Evolutionary conservation across 1,139 yeast species (phyloP).

Genomic region (Martiniozyma asiatica): DNA sequence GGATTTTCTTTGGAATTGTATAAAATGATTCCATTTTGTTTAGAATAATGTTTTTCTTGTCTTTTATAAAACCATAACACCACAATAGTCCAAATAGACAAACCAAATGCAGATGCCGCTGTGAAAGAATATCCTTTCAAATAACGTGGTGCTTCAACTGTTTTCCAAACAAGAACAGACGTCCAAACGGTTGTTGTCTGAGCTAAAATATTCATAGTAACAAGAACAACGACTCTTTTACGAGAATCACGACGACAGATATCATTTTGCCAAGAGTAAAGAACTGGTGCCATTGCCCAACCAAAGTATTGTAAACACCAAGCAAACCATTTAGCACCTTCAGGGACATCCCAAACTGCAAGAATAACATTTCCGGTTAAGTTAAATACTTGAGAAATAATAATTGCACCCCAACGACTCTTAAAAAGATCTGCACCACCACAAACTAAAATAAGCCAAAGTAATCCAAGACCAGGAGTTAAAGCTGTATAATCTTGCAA

Average conservation of each 20-base stretch:
- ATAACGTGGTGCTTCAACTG: conserved; percentile 40
- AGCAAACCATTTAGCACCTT: conserved; percentile 38
- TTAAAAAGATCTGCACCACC: conserved; percentile 36
- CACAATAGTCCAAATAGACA: conserved; percentile 20
- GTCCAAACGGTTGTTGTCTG: conserved; percentile 31
- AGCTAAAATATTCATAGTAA: conserved; percentile 33
- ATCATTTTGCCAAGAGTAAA: conserved; percentile 36
- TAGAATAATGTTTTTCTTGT: conserved; percentile 40
- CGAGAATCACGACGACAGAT: conserved; percentile 34
- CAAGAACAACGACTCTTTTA: conserved; percentile 32
- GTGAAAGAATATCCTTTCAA: conserved; percentile 32
- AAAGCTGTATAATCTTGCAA: conserved; percentile 32
- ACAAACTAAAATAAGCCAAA: conserved; percentile 35
- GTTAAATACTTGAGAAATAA: conserved; percentile 30
- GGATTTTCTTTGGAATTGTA: conserved; percentile 26
- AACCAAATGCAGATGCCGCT: conserved; percentile 20
- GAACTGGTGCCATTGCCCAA: conserved; percentile 33
- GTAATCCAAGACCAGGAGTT: conserved; percentile 40
- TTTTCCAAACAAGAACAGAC: conserved; percentile 37
- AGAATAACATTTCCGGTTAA: conserved; percentile 28
- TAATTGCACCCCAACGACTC: conserved; percentile 33
- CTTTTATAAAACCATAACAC: conserved; percentile 47
- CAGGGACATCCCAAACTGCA: conserved; percentile 36
- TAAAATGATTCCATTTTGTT: conserved; percentile 38
- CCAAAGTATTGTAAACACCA: conserved; percentile 35